phyloP scores from a whole-genome alignment of 805 yeast species.

The Nakazawaea holstii region DNA sequence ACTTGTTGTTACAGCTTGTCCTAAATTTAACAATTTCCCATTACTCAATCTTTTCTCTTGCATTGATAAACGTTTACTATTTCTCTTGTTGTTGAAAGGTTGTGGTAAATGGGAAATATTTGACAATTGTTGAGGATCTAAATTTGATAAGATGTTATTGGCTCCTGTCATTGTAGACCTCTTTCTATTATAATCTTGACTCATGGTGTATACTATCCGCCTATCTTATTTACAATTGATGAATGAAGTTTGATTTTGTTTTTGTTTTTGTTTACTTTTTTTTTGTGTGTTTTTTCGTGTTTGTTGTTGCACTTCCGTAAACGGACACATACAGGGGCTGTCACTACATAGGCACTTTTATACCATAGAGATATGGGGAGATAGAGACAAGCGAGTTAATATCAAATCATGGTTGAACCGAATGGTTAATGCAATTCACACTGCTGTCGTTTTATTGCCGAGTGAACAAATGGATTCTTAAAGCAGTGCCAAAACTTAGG shows the following conservation, averaged over 20 bases:
- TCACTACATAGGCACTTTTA: too few relatives aligned
- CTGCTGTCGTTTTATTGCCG: too few relatives aligned
- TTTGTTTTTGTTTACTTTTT: background rate
- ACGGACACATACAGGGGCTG: background rate
- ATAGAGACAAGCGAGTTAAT: too few relatives aligned
- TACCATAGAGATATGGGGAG: too few relatives aligned
- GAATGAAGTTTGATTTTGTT: background rate
- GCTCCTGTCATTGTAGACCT: background rate
- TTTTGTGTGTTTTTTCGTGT: background rate
- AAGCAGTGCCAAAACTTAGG: too few relatives aligned
- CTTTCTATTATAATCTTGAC: constrained; percentile 1
- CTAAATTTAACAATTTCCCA: constrained; percentile 8
- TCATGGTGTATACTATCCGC: background rate
- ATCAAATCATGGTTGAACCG: too few relatives aligned
- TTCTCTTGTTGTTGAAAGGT: background rate
- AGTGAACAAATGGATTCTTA: too few relatives aligned
- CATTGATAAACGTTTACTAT: constrained; percentile 6
- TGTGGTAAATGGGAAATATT: constrained; percentile 6
- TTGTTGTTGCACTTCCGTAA: background rate
- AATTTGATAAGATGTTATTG: constrained; percentile 1
- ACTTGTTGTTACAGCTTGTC: constrained; percentile 6
- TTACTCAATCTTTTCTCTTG: constrained; percentile 5
- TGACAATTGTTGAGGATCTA: constrained; percentile 7
- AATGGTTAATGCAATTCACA: too few relatives aligned
- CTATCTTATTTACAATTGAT: background rate